Evolutionary conservation across 192 early-diverging fungal species (phyloP), one percentile per base, ranked within the genome.

Genomic region (Coemansia sp.): DNA sequence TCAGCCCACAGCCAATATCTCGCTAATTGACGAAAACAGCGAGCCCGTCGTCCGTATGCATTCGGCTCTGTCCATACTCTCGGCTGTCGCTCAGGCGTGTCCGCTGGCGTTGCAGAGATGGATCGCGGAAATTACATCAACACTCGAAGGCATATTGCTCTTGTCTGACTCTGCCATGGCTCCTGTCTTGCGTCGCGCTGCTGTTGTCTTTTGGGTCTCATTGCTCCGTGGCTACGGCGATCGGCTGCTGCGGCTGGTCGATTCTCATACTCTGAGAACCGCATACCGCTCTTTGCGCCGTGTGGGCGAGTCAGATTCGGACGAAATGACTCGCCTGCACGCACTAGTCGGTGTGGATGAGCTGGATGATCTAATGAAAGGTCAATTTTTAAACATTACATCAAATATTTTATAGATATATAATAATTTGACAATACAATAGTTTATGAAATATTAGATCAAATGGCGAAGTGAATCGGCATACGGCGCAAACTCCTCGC

Each of bases 281-380:
- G 86, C 88, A 0, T 87, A 88, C 64, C 71, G 75, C 27, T 76
- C 86, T 8, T 77, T 96, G 39, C 70, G 86, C 22, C 87, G 89
- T 53, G 74, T 91, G 24, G 87, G 87, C 61, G 81, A 85, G 7
- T 86, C 80, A 0, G 93, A 96, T 65, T 40, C 76, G 1, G 94
- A 96, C 72, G 86, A 91, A 36, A 62, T 95, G 38, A 88, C 87
- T 22, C 76, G 88, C 41, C 72, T 86, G 50, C 90, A 96, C 53
- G 91, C 93, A 8, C 78, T 89, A 38, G 68, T 88, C 13, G 91
- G 87, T 0, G 74, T 94, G 32, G 87, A 82, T 34, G 94, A 94
- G 34, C 69, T 95, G 38, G 86, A 88, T 69, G 85, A 78, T 0
- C 80, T 87, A 13, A 75, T 92, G 68, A 75, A 89, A 10, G 67